phyloP scores from a whole-genome alignment of 1,139 yeast species.

The Dujonia santamariae region DNA sequence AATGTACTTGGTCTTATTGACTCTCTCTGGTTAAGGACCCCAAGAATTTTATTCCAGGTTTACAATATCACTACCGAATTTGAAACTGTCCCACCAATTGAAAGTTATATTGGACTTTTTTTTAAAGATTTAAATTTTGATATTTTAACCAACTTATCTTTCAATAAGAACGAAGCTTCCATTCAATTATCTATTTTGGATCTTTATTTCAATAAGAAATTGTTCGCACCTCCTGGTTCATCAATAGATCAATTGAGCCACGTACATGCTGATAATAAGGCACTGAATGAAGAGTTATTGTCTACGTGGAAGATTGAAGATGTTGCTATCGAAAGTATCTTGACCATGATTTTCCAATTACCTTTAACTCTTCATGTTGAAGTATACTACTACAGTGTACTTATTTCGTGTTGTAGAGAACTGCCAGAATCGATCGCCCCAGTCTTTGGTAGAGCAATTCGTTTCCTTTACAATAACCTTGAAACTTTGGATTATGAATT shows the following conservation, averaged over 20 bases:
- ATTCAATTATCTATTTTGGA: conserved; percentile 78
- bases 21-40: conserved; percentile 39
- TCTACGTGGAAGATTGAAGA: conserved; percentile 93
- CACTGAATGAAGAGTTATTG: conserved; percentile 42
- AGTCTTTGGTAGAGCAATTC: conserved; percentile 88
- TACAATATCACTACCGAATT: conserved; percentile 51
- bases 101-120: conserved; percentile 53
- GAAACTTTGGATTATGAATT: conserved; percentile 74
- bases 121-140: conserved; percentile 77
- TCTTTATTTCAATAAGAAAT: conserved; percentile 62
- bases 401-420: conserved; percentile 83
- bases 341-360: conserved; percentile 73
- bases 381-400: conserved; percentile 81
- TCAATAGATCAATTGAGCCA: conserved; percentile 65
- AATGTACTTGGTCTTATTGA: conserved; percentile 28
- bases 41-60: conserved; percentile 64
- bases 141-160: conserved; percentile 75
- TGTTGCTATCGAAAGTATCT: conserved; percentile 77
- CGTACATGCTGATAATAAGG: conserved; percentile 37
- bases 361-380: conserved; percentile 66
- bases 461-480: conserved; percentile 72
- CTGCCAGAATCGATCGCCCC: conserved; percentile 94
- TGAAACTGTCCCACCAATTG: conserved; percentile 71
- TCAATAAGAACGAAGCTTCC: conserved; percentile 85
- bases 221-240: conserved; percentile 82